phyloP scores from a whole-genome alignment of 306 rosid genomes.

The Cicer chorassanicum region DNA sequence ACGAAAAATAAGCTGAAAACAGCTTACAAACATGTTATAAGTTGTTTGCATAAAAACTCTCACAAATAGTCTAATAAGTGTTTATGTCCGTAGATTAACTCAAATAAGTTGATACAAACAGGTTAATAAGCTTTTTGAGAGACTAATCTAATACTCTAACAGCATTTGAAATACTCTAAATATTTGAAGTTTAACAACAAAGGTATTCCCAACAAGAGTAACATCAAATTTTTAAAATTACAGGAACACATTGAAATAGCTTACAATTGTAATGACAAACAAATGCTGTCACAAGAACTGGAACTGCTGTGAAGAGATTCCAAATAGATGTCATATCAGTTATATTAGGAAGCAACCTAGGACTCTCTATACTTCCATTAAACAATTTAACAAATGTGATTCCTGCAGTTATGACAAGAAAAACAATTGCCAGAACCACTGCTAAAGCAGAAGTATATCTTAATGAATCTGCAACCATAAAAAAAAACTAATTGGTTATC shows the following conservation, averaged over 20 bases:
- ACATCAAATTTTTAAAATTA: background rate
- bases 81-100: no score
- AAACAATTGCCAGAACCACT: slow-evolving; percentile 67
- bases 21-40: no score
- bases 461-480: slow-evolving; percentile 66
- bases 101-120: no score
- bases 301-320: slow-evolving; percentile 74
- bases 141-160: background rate
- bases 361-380: slow-evolving; percentile 57
- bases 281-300: slow-evolving; percentile 76
- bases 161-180: no score
- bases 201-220: background rate
- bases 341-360: slow-evolving; percentile 63
- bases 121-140: no score
- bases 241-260: slow-evolving; percentile 26
- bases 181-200: background rate
- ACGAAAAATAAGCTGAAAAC: no score
- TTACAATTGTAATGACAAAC: slow-evolving; percentile 78
- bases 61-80: no score
- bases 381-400: slow-evolving; percentile 57
- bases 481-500: background rate
- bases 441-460: slow-evolving; percentile 67
- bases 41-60: no score
- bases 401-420: slow-evolving; percentile 73
- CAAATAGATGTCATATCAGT: slow-evolving; percentile 58